phyloP scores from a whole-genome alignment of 2,329 filamentous ascomycete species.

The Alternaria alternata region DNA sequence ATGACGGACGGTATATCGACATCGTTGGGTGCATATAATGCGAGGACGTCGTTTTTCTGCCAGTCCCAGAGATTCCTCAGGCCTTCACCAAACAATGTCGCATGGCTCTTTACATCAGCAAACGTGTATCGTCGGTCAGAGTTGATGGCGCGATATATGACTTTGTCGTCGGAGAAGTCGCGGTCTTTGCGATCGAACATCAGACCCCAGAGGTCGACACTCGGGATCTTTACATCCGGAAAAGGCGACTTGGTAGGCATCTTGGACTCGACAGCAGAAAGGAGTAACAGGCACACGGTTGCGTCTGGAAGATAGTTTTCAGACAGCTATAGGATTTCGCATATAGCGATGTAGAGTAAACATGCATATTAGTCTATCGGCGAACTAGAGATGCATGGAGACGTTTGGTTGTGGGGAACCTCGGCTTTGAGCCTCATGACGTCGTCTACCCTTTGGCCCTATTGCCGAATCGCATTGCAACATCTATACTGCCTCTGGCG shows the following conservation, averaged over 20 bases:
- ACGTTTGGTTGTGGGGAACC: conserved; percentile 9
- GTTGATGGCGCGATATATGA: conserved; percentile 32
- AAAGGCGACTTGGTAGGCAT: conserved; percentile 36
- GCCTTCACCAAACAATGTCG: conserved; percentile 78
- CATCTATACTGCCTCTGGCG: not conserved
- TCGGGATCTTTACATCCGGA: conserved; percentile 31
- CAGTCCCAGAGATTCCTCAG: conserved; percentile 77
- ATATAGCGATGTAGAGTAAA: not conserved
- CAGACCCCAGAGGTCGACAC: conserved; percentile 33
- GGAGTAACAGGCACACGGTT: not conserved
- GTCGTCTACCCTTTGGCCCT: conserved; percentile 1
- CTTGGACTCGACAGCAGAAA: not conserved
- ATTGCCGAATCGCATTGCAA: not conserved
- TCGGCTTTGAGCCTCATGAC: conserved; percentile 5
- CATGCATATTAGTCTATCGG: not conserved
- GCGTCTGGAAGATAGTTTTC: not conserved
- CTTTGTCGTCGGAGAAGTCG: conserved; percentile 33
- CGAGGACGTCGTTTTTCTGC: conserved; percentile 82
- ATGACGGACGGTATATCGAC: conserved; percentile 80
- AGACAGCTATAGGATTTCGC: not conserved
- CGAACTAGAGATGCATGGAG: not conserved
- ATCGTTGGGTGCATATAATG: conserved; percentile 81
- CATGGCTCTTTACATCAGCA: conserved; percentile 68
- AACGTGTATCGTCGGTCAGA: conserved; percentile 67
- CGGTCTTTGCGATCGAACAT: conserved; percentile 34